Conservation (phyloP, 257 asterid species). For the Ilex asprella region DNA sequence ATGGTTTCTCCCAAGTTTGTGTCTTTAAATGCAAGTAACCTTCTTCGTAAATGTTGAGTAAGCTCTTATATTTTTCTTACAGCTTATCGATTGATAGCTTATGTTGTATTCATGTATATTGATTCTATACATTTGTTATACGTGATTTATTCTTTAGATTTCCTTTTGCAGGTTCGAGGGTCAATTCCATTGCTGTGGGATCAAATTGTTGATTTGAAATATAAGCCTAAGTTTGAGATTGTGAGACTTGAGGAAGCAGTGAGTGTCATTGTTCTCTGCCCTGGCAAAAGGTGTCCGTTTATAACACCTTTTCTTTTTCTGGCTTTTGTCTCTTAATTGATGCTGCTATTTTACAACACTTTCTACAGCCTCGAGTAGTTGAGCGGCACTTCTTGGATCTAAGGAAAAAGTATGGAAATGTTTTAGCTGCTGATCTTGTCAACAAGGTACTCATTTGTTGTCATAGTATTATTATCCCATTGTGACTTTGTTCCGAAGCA, state of each 20-base stretch:
- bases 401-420: slow-evolving; percentile 79
- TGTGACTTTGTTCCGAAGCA: too few species aligned
- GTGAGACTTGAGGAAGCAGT: slow-evolving; percentile 59
- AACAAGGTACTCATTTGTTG: slow-evolving; percentile 39
- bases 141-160: slow-evolving; percentile 2
- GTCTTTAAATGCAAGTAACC: too few species aligned
- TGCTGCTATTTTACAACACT: slow-evolving; percentile 15
- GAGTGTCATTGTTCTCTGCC: slow-evolving; percentile 28
- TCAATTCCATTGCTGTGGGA: slow-evolving; percentile 94
- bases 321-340: slow-evolving; percentile 5
- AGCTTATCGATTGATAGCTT: too few species aligned
- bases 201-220: slow-evolving; percentile 92
- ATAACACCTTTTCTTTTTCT: slow-evolving; percentile 9
- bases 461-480: too few species aligned
- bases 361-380: slow-evolving; percentile 60
- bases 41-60: too few species aligned
- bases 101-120: too few species aligned
- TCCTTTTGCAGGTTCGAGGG: slow-evolving; percentile 69
- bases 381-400: slow-evolving; percentile 82
- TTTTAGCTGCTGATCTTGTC: slow-evolving; percentile 71
- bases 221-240: slow-evolving; percentile 76
- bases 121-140: not conserved
- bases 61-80: too few species aligned
- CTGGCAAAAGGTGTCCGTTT: too few species aligned
- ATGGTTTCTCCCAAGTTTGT: too few species aligned